A percentile compares a stretch with the other conserved stretches of the same genome.
These are phyloP conservation scores for Daldinia grandis DNA, from an alignment of 495 filamentous ascomycete genomes.

Conservation along the genomic window DNA sequence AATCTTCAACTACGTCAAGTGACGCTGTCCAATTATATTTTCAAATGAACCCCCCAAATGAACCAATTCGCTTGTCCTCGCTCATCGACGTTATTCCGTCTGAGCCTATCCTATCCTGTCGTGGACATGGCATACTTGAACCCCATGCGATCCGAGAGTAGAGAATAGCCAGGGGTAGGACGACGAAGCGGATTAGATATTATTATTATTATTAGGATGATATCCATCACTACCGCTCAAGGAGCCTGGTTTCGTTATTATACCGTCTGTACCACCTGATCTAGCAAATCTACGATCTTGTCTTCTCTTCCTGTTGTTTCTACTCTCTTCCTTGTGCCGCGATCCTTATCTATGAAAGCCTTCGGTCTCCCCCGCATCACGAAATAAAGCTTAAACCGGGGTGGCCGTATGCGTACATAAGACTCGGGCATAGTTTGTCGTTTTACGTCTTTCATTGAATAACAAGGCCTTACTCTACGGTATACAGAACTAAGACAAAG, in stretches of 20 bases:
- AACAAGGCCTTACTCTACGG: not conserved
- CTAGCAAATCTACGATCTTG: not conserved
- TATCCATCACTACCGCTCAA: not conserved
- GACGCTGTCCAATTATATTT: conserved; percentile 27
- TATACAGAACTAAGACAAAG: conserved; percentile 16
- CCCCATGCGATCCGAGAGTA: conserved; percentile 27
- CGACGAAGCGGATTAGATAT: not conserved
- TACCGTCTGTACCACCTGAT: not conserved
- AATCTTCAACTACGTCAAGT: conserved; percentile 24
- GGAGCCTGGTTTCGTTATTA: not conserved
- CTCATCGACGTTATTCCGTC: conserved; percentile 6
- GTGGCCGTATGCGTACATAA: conserved; percentile 1
- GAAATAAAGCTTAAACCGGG: conserved; percentile 6
- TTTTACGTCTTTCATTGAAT: conserved; percentile 4
- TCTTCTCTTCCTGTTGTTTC: not conserved
- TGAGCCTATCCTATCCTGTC: conserved; percentile 4
- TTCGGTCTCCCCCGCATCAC: conserved; percentile 6
- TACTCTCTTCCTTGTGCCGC: not conserved
- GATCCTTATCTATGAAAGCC: not conserved
- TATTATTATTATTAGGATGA: conserved; percentile 5
- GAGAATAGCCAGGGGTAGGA: conserved; percentile 23
- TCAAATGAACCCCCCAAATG: conserved; percentile 27
- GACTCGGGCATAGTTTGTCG: conserved; percentile 1
- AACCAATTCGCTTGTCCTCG: conserved; percentile 17
- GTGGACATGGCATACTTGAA: conserved; percentile 3